Evolutionary conservation across 1,284 basidiomycete species (phyloP), one percentile per base, ranked within the genome.

Genomic region (Moesziomyces antarcticus): DNA sequence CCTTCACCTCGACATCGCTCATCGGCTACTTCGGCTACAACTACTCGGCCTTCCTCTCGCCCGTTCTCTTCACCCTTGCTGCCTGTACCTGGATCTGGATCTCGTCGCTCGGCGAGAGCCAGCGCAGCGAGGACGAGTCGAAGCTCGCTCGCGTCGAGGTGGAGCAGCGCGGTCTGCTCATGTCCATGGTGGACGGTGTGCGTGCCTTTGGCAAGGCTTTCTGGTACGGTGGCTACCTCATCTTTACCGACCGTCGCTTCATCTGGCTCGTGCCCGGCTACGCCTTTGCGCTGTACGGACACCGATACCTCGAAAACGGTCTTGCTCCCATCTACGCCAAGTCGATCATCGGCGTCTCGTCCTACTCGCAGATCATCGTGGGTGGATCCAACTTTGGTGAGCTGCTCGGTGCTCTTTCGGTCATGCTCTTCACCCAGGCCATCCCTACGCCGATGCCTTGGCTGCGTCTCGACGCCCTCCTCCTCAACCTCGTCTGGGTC

Each of bases 231-330:
- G 79, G 68, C 20, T 66, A 68, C 61, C 73, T 85, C 56, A 69
- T 81, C 50, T 71, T 83, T 59, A 65, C 73, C 30, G 59, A 80
- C 57, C 75, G 85, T 24, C 77, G 75, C 27, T 85, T 85, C 65
- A 71, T 81, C 69, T 85, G 85, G 83, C 78, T 85, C 55, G 72
- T 83, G 11, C 78, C 82, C 49, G 78, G 78, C 45, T 82, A 84
- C 74, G 75, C 82, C 20, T 60, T 84, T 46, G 83, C 84, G 21
- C 79, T 85, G 16, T 84, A 85, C 63, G 82, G 80, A 50, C 85
- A 85, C 62, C 81, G 85, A 49, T 85, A 84, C 73, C 81, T 85
- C 65, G 85, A 85, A 74, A 84, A 83, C 56, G 80, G 79, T 57
- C 71, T 85, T n/a, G 79, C 80, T 25, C 83, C 83, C 47, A 83